These are phyloP conservation scores for Leersia perrieri DNA, from an alignment of 176 grass and related monocot species.

Conservation along the genomic window DNA sequence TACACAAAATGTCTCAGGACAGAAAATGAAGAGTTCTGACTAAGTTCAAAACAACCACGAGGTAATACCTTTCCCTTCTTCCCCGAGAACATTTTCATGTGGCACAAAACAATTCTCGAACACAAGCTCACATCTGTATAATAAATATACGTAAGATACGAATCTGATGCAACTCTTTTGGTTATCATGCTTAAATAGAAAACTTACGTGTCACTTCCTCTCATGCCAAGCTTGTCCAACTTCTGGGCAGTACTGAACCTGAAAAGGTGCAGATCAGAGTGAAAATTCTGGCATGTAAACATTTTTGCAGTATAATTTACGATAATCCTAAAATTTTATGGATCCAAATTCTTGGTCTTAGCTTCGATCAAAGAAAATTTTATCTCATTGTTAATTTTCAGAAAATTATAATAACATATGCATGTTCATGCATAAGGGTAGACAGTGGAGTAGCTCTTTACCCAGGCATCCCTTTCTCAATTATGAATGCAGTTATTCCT, in stretches of 20 bases:
- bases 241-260: conserved; percentile 97
- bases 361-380: neutral
- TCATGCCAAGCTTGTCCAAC: conserved; percentile 97
- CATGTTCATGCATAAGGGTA: neutral
- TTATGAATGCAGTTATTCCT: conserved; percentile 98
- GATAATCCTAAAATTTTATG: neutral
- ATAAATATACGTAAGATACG: conserved; percentile 10
- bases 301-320: neutral
- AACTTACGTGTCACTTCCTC: conserved; percentile 94
- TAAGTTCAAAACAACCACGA: conserved; percentile 2
- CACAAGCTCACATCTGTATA: conserved; percentile 89
- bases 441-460: conserved; percentile 31
- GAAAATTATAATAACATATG: neutral
- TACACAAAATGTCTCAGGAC: neutral
- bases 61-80: conserved; percentile 84
- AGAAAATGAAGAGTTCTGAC: neutral
- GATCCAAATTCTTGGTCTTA: neutral
- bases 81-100: conserved; percentile 75
- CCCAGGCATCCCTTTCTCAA: conserved; percentile 97
- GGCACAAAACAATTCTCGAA: conserved; percentile 99
- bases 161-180: neutral
- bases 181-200: conserved; percentile 3
- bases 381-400: neutral
- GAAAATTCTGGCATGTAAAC: conserved; percentile 13
- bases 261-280: conserved; percentile 16